Base-by-base conservation (phyloP, 129 eudicot genomes). In the Ambrosia trifida region DNA sequence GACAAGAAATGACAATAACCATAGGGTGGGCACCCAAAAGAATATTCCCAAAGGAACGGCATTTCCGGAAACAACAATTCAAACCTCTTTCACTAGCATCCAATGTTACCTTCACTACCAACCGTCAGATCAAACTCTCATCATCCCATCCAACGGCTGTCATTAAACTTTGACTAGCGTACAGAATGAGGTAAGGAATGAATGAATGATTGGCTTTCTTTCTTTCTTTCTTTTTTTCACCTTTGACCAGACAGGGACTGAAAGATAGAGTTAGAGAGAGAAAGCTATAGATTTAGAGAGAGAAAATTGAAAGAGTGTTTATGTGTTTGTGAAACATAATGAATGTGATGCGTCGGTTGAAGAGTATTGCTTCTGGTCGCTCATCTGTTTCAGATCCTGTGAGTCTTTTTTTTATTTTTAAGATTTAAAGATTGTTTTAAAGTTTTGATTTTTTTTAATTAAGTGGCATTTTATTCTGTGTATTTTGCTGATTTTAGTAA, bases 311-410 rank as follows among this genome's bases (percentile, higher is more conserved):
- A 47, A 49, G 3, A 8, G 52, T 57, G 66, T 76, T 70, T 81
- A 63, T 69, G 76, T 51, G 28, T 79, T 77, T 62, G 6, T 47
- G 76, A 70, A 77, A 38, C 60, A 64, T 63, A 51, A 91, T 94
- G 99, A 89, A 94, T 81, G 89, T 85, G 76, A 85, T 93, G 96
- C 90, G 98, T 50, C 87, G 97, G 67, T 79, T 94, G 45, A 94
- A 94, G 83, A 94, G 97, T 81, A 82, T 94, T 57, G 96, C 99
- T 72, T 90, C 99, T 45, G 98, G 96, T 47, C 91, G 97, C 11
- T 56, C 93, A 38, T 87, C 99, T 47, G 83, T 90, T 69, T 94
- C 99, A 65, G 99, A 94, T 87, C 93, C 96, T 12, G 99, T 94
- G 85, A 69, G 80, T 78, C 31, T 17, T 11, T 40, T 5, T 8